These are phyloP conservation scores for Chalciporus pseudorubinellus DNA, from an alignment of 768 basidiomycete species.

Conservation along the genomic window DNA sequence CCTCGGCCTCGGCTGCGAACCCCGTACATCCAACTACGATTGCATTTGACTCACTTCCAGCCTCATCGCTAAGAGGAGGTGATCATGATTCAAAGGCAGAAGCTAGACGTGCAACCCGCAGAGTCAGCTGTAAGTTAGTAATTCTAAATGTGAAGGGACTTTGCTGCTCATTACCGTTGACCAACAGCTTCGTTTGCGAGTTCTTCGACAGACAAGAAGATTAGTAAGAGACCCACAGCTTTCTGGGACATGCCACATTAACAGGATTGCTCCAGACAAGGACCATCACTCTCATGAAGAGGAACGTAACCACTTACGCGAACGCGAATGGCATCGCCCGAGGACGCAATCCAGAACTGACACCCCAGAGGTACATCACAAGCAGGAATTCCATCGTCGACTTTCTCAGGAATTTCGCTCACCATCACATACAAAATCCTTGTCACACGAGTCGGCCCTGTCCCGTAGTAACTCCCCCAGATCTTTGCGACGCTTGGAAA, in stretches of 20 bases:
- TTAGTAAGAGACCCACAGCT: constrained; percentile 23
- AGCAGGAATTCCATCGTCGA: constrained; percentile 26
- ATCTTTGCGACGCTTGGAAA: constrained; percentile 11
- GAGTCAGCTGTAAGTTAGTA: constrained; percentile 18
- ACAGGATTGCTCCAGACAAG: constrained; percentile 19
- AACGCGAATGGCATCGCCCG: constrained; percentile 48
- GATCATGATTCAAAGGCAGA: constrained; percentile 2
- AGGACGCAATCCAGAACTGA: constrained; percentile 25
- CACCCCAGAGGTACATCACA: constrained; percentile 26
- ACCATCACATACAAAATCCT: constrained; percentile 21
- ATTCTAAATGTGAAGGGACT: background rate
- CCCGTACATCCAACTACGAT: constrained; percentile 2
- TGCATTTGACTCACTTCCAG: constrained; percentile 12
- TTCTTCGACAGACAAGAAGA: constrained; percentile 17
- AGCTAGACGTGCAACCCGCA: constrained; percentile 11
- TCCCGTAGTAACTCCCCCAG: constrained; percentile 9
- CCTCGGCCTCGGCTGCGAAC: constrained; percentile 11
- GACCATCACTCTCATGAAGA: constrained; percentile 30
- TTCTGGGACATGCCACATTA: background rate
- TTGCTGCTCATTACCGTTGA: constrained; percentile 1
- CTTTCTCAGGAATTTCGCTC: constrained; percentile 30
- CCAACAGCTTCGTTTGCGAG: constrained; percentile 29
- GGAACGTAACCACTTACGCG: constrained; percentile 40
- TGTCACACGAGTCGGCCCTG: constrained; percentile 15
- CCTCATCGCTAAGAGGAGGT: constrained; percentile 11